Base-by-base conservation (phyloP, 225 moss, liverwort and hornwort species). In the Sphagnum tenellum region DNA sequence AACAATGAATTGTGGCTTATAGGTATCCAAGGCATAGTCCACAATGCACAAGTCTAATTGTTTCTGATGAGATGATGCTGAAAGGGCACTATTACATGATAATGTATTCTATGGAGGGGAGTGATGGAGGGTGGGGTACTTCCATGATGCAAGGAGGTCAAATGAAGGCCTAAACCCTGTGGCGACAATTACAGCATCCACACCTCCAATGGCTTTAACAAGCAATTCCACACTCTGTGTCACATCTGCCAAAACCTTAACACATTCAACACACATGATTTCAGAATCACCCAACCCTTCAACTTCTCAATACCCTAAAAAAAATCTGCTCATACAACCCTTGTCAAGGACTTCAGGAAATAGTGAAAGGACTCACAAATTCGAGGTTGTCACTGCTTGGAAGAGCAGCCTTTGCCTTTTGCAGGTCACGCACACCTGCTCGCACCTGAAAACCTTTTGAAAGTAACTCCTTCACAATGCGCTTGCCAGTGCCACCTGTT, bases 101-200 rank as follows among this genome's bases (percentile, higher is more conserved):
- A 62, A 62, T 62, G 12, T 2, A 59, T 4, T 5, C 45, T 2
- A 48, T 5, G 14, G 29, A 63, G 29, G 47, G 11, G 9, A 29
- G 50, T 29, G 6, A n/a, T 44, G 5, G 54, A 13, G 6, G 55
- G 12, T 7, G 46, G 4, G 44, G 47, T 65, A 92, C 92, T 92
- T 92, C 92, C 92, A 92, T 11, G 92, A 74, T 4, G 92, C 92
- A 44, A 87, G 79, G 8, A 89, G 85, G 70, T 92, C 92, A 59
- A 92, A 76, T 6, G 85, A 85, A 9, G 92, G 89, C 5, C 92
- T 78, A 63, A 89, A 92, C 14, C 92, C 92, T 3, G 92, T 92
- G 14, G 90, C 88, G 45, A 85, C 84, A 56, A 92, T 71, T 3
- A 90, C 79, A 44, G 89, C 85, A 69, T 72, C 74, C 47, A 87